These are phyloP conservation scores for Fraxinus latifolia DNA, from an alignment of 305 asterid species.

Conservation along the genomic window DNA sequence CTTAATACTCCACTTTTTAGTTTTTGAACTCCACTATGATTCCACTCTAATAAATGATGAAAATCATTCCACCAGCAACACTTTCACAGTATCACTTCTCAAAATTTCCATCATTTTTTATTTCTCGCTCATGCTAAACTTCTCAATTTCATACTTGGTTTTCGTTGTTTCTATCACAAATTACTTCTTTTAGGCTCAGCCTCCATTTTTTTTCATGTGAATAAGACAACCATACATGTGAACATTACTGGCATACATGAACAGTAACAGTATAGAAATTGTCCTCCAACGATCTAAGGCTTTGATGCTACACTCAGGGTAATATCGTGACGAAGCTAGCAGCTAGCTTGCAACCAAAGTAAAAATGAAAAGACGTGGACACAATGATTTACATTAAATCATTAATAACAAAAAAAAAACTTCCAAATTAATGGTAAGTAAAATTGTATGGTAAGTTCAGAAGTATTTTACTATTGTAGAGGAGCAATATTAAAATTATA, in stretches of 20 bases:
- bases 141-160: neutral
- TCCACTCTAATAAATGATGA: neutral
- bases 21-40: neutral
- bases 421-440: neutral
- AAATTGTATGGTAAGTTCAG: neutral
- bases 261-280: too few relatives aligned
- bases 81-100: neutral
- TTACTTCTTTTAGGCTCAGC: neutral
- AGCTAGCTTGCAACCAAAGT: neutral
- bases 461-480: too few relatives aligned
- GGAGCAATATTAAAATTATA: too few relatives aligned
- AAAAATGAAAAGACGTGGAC: neutral
- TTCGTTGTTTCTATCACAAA: neutral
- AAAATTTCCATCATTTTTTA: neutral
- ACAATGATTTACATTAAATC: neutral
- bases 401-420: neutral
- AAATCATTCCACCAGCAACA: neutral
- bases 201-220: neutral
- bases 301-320: neutral
- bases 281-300: neutral
- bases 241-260: neutral
- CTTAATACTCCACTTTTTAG: neutral
- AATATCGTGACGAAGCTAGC: too few relatives aligned
- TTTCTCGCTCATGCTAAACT: neutral
- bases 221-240: neutral